phyloP scores from a whole-genome alignment of 1,139 yeast genomes.

The Candida buenavistaensis region DNA sequence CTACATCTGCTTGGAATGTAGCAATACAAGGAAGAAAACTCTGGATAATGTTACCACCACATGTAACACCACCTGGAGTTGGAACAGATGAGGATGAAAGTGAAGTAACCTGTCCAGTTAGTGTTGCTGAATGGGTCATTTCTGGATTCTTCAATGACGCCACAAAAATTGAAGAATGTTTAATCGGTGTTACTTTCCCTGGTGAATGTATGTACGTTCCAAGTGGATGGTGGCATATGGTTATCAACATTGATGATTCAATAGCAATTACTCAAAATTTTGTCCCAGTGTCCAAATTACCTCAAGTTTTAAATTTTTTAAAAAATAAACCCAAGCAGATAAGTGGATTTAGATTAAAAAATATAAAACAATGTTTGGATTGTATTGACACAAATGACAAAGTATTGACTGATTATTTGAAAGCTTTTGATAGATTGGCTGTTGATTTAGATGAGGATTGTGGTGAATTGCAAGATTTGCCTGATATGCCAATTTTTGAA shows the following conservation, averaged over 20 bases:
- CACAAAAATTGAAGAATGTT: constrained; percentile 47
- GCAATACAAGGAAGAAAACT: constrained; percentile 72
- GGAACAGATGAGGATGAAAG: constrained; percentile 74
- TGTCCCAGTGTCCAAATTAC: constrained; percentile 64
- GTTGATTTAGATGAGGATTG: constrained; percentile 41
- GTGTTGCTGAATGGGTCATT: constrained; percentile 87
- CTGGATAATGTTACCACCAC: constrained; percentile 89
- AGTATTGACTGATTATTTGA: constrained; percentile 19
- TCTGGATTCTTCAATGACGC: constrained; percentile 76
- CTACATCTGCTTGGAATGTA: constrained; percentile 89
- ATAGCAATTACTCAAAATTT: constrained; percentile 87
- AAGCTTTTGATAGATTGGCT: constrained; percentile 20
- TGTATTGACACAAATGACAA: constrained; percentile 10
- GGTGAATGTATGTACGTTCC: constrained; percentile 91
- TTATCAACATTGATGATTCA: constrained; percentile 75
- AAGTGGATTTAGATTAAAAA: constrained; percentile 70
- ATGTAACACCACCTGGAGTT: constrained; percentile 80
- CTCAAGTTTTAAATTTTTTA: constrained; percentile 65
- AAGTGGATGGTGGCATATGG: constrained; percentile 95
- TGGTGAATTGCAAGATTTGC: constrained; percentile 37
- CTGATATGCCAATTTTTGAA: constrained; percentile 58
- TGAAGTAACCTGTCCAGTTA: constrained; percentile 89
- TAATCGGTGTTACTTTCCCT: constrained; percentile 72
- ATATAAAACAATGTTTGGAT: constrained; percentile 42
- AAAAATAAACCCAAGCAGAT: constrained; percentile 67